A percentile compares a stretch with the other conserved stretches of the same genome.
These are phyloP conservation scores for Thozetella sp. DNA, from an alignment of 495 filamentous ascomycete species.

Conservation along the genomic window DNA sequence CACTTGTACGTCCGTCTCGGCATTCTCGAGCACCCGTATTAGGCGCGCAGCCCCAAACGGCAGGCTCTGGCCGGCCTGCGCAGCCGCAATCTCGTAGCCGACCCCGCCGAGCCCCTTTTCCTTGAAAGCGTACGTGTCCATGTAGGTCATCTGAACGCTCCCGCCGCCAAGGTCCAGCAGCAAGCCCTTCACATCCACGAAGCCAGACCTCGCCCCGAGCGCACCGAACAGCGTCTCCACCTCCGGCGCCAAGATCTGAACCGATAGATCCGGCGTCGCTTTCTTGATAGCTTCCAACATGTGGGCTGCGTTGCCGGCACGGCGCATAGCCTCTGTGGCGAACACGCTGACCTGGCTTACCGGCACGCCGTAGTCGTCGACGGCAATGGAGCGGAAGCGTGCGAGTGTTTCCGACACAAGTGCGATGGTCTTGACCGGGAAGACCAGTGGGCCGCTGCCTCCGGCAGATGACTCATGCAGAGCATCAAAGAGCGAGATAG, in stretches of 20 bases:
- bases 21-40: slow-evolving; percentile 57
- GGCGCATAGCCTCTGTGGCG: slow-evolving; percentile 87
- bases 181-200: slow-evolving; percentile 60
- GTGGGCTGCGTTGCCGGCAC: slow-evolving; percentile 70
- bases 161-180: slow-evolving; percentile 91
- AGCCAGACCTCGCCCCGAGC: slow-evolving; percentile 78
- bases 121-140: slow-evolving; percentile 54
- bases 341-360: slow-evolving; percentile 67
- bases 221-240: slow-evolving; percentile 85
- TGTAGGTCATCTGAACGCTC: slow-evolving; percentile 88
- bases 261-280: slow-evolving; percentile 59
- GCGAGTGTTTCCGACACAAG: slow-evolving; percentile 64
- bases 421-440: slow-evolving; percentile 63
- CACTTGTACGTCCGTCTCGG: slow-evolving; percentile 38
- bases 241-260: slow-evolving; percentile 73
- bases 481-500: slow-evolving; percentile 90
- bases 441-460: slow-evolving; percentile 48
- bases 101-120: slow-evolving; percentile 39
- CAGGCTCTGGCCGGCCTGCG: slow-evolving; percentile 53
- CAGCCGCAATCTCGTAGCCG: slow-evolving; percentile 46
- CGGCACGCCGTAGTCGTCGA: slow-evolving; percentile 63
- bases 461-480: slow-evolving; percentile 47
- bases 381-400: slow-evolving; percentile 75
- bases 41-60: slow-evolving; percentile 89
- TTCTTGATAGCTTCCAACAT: slow-evolving; percentile 65